These are phyloP conservation scores for Buddleja alternifolia DNA, from an alignment of 257 asterid genomes.

Conservation along the genomic window DNA sequence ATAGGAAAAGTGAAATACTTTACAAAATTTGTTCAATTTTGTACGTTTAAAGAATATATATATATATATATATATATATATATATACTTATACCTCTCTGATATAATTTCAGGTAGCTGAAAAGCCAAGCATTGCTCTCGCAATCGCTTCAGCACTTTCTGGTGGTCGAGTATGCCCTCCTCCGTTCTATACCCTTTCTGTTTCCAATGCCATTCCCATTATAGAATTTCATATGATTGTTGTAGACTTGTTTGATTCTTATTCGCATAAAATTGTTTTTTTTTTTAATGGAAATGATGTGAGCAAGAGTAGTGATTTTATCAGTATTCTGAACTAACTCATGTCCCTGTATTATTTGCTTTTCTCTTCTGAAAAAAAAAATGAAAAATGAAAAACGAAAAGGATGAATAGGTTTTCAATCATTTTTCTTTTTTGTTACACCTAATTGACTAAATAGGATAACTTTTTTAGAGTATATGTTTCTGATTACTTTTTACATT, in stretches of 20 bases:
- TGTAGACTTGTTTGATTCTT: not conserved
- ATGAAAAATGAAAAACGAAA: constrained; percentile 4
- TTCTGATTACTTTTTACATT: not conserved
- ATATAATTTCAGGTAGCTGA: constrained; percentile 76
- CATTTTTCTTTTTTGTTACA: not conserved
- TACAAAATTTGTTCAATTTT: not conserved
- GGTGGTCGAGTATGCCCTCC: constrained; percentile 63
- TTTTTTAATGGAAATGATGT: not conserved
- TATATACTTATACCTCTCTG: too few species aligned
- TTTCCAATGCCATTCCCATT: not conserved
- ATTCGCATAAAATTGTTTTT: constrained; percentile 7
- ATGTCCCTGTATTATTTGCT: not conserved
- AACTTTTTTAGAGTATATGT: not conserved
- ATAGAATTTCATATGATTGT: constrained; percentile 5
- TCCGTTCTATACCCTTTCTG: not conserved
- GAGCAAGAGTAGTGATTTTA: not conserved
- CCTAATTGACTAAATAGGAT: constrained; percentile 11
- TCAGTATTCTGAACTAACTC: not conserved
- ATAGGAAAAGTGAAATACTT: too few species aligned
- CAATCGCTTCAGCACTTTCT: constrained; percentile 81
- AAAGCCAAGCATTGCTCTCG: constrained; percentile 91
- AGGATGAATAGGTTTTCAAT: not conserved
- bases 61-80: too few species aligned
- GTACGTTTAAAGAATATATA: too few species aligned
- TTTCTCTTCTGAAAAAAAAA: constrained; percentile 7